Conservation (phyloP, 2,329 filamentous ascomycete species). For the Aaosphaeria arxii region DNA sequence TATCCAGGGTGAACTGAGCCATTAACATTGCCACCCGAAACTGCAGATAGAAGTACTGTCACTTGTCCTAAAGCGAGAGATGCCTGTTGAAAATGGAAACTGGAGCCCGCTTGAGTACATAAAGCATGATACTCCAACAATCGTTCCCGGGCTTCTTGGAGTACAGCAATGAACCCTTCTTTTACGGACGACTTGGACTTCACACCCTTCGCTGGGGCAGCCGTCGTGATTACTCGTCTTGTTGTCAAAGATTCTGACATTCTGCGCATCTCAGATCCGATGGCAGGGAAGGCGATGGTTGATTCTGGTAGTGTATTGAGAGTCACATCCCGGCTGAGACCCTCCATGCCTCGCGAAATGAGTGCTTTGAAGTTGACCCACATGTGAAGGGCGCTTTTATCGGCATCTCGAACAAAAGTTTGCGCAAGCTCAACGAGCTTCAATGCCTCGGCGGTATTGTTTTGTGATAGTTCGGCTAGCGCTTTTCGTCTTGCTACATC, state of each 20-base stretch:
- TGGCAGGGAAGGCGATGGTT: slow-evolving; percentile 79
- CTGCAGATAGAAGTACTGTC: slow-evolving; percentile 39
- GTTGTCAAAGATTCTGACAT: slow-evolving; percentile 19
- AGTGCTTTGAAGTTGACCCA: slow-evolving; percentile 66
- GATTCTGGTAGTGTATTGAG: slow-evolving; percentile 91
- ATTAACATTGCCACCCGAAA: slow-evolving; percentile 23
- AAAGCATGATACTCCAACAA: slow-evolving; percentile 61
- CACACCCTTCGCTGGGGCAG: slow-evolving; percentile 10
- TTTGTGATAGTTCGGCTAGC: slow-evolving; percentile 35
- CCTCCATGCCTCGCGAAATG: slow-evolving; percentile 65
- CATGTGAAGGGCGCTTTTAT: slow-evolving; percentile 48
- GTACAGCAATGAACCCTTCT: slow-evolving; percentile 54
- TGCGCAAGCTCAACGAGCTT: slow-evolving; percentile 25
- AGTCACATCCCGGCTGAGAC: slow-evolving; percentile 75
- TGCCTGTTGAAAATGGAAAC: slow-evolving; percentile 53
- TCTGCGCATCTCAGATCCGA: slow-evolving; percentile 39
- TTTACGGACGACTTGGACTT: slow-evolving; percentile 23
- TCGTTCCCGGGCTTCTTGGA: slow-evolving; percentile 64
- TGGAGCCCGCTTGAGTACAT: slow-evolving; percentile 54
- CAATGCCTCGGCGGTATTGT: slow-evolving; percentile 27
- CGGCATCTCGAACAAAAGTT: slow-evolving; percentile 25
- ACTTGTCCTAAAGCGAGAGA: slow-evolving; percentile 34
- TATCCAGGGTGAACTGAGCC: slow-evolving; percentile 38
- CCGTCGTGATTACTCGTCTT: slow-evolving; percentile 6
- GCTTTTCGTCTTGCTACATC: slow-evolving; percentile 53